phyloP scores from a whole-genome alignment of 2,329 filamentous ascomycete species.

The Epicoccum nigrum region DNA sequence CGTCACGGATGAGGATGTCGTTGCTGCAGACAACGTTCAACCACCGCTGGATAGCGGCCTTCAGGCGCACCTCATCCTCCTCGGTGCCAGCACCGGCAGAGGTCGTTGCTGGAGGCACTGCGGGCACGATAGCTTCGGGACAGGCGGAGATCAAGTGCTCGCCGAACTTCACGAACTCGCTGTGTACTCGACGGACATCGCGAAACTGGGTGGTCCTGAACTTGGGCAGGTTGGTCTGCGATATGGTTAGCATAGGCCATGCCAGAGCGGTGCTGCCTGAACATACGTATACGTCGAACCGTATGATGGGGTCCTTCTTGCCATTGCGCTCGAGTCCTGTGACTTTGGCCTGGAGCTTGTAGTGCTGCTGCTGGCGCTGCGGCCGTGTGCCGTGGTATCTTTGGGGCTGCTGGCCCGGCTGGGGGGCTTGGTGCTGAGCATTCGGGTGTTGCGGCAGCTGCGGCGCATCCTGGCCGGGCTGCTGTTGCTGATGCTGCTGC shows the following conservation, averaged over 20 bases:
- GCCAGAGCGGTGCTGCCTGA: background rate
- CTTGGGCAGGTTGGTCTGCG: conserved; percentile 94
- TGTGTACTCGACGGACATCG: conserved; percentile 92
- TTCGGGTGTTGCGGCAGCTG: conserved; percentile 38
- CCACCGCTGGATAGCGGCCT: conserved; percentile 90
- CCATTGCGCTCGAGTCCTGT: conserved; percentile 90
- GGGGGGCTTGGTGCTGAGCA: conserved; percentile 46
- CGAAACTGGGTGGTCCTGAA: conserved; percentile 98
- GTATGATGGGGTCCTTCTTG: conserved; percentile 91
- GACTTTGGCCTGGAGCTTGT: conserved; percentile 92
- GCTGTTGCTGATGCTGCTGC: conserved; percentile 38
- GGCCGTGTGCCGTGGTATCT: conserved; percentile 53
- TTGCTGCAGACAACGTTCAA: conserved; percentile 91
- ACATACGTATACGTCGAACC: conserved; percentile 94
- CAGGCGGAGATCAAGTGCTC: conserved; percentile 98
- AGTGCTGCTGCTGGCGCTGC: conserved; percentile 66
- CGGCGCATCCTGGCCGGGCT: conserved; percentile 45
- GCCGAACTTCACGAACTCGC: conserved; percentile 94
- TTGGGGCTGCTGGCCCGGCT: conserved; percentile 52
- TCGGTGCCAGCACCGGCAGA: conserved; percentile 95
- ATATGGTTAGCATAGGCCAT: conserved; percentile 14
- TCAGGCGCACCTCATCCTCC: conserved; percentile 89
- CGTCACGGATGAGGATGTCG: conserved; percentile 90
- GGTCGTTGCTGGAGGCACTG: conserved; percentile 91
- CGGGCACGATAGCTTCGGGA: conserved; percentile 90